These are phyloP conservation scores for Moringa oleifera DNA, from an alignment of 345 rosid genomes.

Conservation along the genomic window DNA sequence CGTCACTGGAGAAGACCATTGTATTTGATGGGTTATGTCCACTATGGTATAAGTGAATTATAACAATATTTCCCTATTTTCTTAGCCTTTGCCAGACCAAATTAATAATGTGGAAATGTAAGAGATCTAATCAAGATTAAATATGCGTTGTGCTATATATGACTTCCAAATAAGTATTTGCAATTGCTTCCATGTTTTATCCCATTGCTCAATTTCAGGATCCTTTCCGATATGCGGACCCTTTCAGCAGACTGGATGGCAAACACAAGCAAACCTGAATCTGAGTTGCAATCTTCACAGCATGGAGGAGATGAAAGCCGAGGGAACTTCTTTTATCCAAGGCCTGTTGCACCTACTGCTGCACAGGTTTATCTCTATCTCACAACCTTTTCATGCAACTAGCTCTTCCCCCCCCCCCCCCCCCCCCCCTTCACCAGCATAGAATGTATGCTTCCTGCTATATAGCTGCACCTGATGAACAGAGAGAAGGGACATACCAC, in stretches of 20 bases:
- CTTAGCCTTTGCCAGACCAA: neutral
- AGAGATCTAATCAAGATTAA: neutral
- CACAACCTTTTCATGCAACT: conserved; percentile 7
- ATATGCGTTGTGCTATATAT: neutral
- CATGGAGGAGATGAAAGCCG: conserved; percentile 79
- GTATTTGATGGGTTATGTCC: neutral
- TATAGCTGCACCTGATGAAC: neutral
- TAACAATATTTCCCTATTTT: neutral
- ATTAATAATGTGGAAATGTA: neutral
- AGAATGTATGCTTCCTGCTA: conserved; percentile 1
- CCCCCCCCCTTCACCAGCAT: neutral
- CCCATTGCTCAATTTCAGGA: conserved; percentile 49
- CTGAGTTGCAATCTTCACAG: conserved; percentile 62
- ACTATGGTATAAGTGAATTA: neutral
- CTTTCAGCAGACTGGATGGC: conserved; percentile 99
- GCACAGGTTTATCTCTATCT: conserved; percentile 63
- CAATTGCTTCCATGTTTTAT: conserved; percentile 1
- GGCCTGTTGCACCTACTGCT: conserved; percentile 95
- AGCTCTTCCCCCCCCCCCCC: neutral
- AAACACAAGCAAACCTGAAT: conserved; percentile 76
- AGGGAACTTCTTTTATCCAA: conserved; percentile 80
- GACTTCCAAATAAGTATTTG: conserved; percentile 3
- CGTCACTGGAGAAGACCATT: too few species aligned
- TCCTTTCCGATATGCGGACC: conserved; percentile 99
- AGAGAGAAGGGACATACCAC: neutral